A percentile compares a stretch with the other conserved stretches of the same genome.
phyloP scores from a whole-genome alignment of 371 early-diverging fungal species.

The Capillidium rhysosporum region DNA sequence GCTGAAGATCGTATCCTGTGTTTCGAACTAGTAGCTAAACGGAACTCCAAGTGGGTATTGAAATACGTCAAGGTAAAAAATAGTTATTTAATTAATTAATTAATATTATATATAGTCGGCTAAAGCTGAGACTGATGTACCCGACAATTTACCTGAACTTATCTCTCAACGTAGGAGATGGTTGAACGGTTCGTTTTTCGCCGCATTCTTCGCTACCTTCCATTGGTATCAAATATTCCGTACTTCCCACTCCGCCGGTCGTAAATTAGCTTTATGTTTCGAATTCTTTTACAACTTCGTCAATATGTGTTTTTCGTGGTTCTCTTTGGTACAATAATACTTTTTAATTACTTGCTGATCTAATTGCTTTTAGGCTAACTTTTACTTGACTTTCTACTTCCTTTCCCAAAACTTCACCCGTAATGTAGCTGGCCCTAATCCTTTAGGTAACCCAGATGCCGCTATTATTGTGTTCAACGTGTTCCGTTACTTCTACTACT shows the following conservation, averaged over 20 bases:
- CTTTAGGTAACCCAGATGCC: too few relatives aligned
- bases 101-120: conserved; percentile 15
- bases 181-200: conserved; percentile 57
- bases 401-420: conserved; percentile 19
- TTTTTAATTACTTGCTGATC: not conserved
- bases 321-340: conserved; percentile 43
- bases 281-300: conserved; percentile 52
- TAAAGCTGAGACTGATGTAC: conserved; percentile 52
- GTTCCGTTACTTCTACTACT: conserved; percentile 30
- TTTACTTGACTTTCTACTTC: conserved; percentile 66
- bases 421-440: too few relatives aligned
- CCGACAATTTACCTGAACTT: conserved; percentile 38
- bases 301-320: conserved; percentile 57
- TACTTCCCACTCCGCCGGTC: conserved; percentile 36
- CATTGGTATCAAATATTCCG: conserved; percentile 59
- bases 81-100: not conserved
- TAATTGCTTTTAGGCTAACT: conserved; percentile 19
- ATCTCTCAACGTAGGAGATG: conserved; percentile 50
- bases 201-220: conserved; percentile 42
- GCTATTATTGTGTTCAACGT: conserved; percentile 12
- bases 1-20: conserved; percentile 61
- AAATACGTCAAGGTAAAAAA: conserved; percentile 33
- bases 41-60: conserved; percentile 34
- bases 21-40: conserved; percentile 49
- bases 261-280: conserved; percentile 36